phyloP scores from a whole-genome alignment of 2,329 filamentous ascomycete species.

The Fusarium albosuccineum region DNA sequence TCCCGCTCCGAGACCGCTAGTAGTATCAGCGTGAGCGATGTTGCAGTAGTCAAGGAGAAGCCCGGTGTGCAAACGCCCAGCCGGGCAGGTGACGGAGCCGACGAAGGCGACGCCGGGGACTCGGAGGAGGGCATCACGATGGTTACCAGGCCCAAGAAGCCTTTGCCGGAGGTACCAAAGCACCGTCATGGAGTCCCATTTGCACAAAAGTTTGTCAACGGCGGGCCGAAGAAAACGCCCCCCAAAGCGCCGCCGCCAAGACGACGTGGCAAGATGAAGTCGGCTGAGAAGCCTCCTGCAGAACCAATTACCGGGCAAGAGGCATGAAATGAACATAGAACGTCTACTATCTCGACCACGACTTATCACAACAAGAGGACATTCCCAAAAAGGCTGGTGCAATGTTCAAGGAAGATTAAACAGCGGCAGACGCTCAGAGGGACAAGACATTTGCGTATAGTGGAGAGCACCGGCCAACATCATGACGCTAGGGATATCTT shows the following conservation, averaged over 20 bases:
- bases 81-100: slow-evolving; percentile 56
- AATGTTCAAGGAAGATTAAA: neutral
- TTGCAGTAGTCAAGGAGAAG: slow-evolving; percentile 84
- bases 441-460: neutral
- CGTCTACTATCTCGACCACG: neutral
- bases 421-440: neutral
- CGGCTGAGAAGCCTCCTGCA: slow-evolving; percentile 48
- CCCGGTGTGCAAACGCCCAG: slow-evolving; percentile 86
- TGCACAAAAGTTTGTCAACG: slow-evolving; percentile 48
- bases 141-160: slow-evolving; percentile 58
- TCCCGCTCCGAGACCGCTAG: slow-evolving; percentile 75
- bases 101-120: slow-evolving; percentile 42
- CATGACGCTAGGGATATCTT: slow-evolving; percentile 15
- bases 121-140: slow-evolving; percentile 40
- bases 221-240: slow-evolving; percentile 56
- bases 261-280: slow-evolving; percentile 58
- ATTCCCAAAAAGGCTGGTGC: neutral
- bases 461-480: slow-evolving; percentile 21
- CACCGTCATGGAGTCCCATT: slow-evolving; percentile 67
- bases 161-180: slow-evolving; percentile 67
- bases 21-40: slow-evolving; percentile 79
- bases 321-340: slow-evolving; percentile 4
- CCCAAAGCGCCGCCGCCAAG: slow-evolving; percentile 62
- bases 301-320: slow-evolving; percentile 45
- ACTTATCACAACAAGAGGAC: slow-evolving; percentile 15